phyloP scores from a whole-genome alignment of 2,329 filamentous ascomycete species.

The Colletotrichum sp. region DNA sequence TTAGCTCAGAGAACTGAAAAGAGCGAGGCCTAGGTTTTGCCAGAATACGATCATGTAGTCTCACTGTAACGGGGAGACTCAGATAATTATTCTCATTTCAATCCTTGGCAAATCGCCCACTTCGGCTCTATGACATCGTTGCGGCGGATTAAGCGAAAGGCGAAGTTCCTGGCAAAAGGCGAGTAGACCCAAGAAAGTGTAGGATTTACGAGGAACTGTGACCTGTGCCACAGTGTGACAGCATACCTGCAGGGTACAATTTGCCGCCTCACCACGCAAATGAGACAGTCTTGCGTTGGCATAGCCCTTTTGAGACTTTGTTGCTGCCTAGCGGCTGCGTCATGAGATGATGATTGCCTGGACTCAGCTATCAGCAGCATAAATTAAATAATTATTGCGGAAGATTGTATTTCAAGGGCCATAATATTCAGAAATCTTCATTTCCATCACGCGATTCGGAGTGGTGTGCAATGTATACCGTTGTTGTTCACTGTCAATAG shows the following conservation, averaged over 20 bases:
- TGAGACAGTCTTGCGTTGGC: not conserved
- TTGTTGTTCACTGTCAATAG: not conserved
- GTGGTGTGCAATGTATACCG: rapidly evolving
- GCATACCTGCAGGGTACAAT: not conserved
- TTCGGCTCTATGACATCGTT: not conserved
- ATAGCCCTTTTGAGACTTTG: not conserved
- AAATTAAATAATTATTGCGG: not conserved
- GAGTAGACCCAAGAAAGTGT: not conserved
- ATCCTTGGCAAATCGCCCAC: not conserved
- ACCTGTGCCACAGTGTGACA: not conserved
- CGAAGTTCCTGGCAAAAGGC: not conserved
- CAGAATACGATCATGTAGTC: not conserved
- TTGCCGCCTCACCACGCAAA: not conserved
- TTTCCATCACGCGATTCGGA: not conserved
- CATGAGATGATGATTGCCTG: not conserved
- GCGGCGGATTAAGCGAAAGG: not conserved
- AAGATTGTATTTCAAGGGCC: not conserved
- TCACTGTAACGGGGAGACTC: not conserved
- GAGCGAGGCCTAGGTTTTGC: not conserved
- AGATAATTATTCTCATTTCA: not conserved
- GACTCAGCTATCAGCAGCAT: not conserved
- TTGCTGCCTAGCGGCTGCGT: not conserved
- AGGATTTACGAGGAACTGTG: not conserved
- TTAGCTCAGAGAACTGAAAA: not conserved
- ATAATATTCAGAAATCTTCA: not conserved